phyloP scores from a whole-genome alignment of 176 grass and related monocot species.

The Oryza glumipatula region DNA sequence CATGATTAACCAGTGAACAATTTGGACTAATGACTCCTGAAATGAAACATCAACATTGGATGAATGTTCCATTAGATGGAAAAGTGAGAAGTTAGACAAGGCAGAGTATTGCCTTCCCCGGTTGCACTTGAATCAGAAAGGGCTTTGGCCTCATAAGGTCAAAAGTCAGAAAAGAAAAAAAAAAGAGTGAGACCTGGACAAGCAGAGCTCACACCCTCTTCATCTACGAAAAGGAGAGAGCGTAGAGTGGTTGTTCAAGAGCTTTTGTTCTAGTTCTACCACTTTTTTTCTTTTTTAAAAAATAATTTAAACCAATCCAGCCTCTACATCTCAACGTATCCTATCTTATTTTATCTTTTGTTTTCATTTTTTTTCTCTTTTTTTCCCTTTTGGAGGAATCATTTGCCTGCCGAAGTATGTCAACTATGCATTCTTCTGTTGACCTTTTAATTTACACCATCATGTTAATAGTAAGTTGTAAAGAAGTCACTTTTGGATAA shows the following conservation, averaged over 20 bases:
- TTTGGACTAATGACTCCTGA: conserved; percentile 22
- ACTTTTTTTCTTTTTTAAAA: neutral
- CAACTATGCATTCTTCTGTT: neutral
- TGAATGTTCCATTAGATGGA: conserved; percentile 16
- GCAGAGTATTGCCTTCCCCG: conserved; percentile 46
- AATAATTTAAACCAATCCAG: too few relatives aligned
- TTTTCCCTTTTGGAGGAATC: neutral
- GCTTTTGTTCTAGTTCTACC: neutral
- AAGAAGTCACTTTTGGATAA: neutral
- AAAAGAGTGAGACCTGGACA: neutral
- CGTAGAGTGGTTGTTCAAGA: neutral
- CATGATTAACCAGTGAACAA: neutral
- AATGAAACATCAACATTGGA: conserved; percentile 13
- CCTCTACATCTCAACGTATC: too few relatives aligned
- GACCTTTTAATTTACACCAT: neutral
- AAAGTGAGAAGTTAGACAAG: conserved; percentile 25
- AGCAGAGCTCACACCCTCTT: neutral
- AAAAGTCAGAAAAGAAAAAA: conserved; percentile 15
- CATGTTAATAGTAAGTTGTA: conserved; percentile 1
- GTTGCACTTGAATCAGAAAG: conserved; percentile 29
- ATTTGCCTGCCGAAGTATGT: too few relatives aligned
- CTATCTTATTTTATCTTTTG: neutral
- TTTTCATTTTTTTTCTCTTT: neutral
- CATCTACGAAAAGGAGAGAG: neutral
- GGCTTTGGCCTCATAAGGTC: conserved; percentile 13